Evolutionary conservation across 1,139 yeast species (phyloP), one percentile per base, ranked within the genome.

Genomic region (Nakaseomyces bracarensis): DNA sequence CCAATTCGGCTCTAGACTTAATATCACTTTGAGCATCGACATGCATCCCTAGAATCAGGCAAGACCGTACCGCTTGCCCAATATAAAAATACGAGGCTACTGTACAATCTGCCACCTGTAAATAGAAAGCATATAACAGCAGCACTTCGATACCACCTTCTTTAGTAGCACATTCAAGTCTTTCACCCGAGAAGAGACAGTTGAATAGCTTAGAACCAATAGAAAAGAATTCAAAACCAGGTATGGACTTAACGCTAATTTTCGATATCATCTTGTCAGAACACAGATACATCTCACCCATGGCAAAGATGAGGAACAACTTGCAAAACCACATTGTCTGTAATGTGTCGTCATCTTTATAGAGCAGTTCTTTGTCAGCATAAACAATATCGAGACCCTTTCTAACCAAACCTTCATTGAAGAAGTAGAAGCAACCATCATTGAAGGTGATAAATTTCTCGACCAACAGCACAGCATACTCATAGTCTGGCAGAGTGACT

Each of bases 271-370:
- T 53, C 44, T 70, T 69, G 1, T 81, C 82, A 0, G 86, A 79
- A 3, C 91, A 89, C 36, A 81, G 60, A 52, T 85, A 84, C 86
- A 84, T 82, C 58, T 84, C 95, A 6, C 95, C 95, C 39, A 80
- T 72, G 2, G 94, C 89, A 57, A 84, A 82, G 16, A 85, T 79
- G 43, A 85, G 64, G 13, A 84, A 61, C 7, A 83, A 71, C 57
- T 83, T 82, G 61, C 93, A 81, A 53, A 81, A 81, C 87, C 91
- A 82, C 41, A 84, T 80, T 0, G 87, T 78, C 56, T 82, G 86
- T 41, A 80, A 64, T 23, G 79, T 75, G 5, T 82, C 72, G 46
- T 79, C 84, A 14, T 64, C 61, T 15, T 39, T 31, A 39, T 61
- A 58, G 36, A 54, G 60, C 4, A 59, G 52, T 7, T 55, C 55